These are phyloP conservation scores for Guadua angustifolia DNA, from an alignment of 176 grass and related monocot genomes.

Conservation along the genomic window DNA sequence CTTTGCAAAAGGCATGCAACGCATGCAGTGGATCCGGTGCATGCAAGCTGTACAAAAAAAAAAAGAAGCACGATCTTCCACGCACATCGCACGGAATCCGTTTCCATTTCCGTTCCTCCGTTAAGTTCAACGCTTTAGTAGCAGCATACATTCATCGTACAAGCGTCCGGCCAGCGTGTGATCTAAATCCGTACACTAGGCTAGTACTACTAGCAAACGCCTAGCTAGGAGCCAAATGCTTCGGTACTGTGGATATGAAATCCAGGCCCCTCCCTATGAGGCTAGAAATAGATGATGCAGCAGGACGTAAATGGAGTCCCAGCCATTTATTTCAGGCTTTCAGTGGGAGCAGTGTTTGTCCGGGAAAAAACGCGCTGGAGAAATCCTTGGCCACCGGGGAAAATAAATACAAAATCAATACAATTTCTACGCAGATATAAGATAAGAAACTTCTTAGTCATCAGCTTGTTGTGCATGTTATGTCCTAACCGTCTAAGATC, in stretches of 20 bases:
- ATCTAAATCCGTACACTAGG: neutral
- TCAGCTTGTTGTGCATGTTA: too few species aligned
- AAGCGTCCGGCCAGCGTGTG: neutral
- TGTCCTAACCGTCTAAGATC: too few species aligned
- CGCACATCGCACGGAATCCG: neutral
- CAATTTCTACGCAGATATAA: too few species aligned
- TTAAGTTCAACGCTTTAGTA: neutral
- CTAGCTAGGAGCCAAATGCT: neutral
- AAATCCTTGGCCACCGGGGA: too few species aligned
- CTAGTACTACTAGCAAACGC: neutral
- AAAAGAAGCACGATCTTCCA: slow-evolving; percentile 40
- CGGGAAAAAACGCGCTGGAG: too few species aligned
- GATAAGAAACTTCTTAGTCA: too few species aligned
- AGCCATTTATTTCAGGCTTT: neutral
- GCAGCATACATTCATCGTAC: neutral
- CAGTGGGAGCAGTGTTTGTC: too few species aligned
- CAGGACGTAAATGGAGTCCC: neutral
- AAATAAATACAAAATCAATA: too few species aligned
- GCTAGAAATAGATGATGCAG: neutral
- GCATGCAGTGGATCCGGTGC: slow-evolving; percentile 54
- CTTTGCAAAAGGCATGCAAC: slow-evolving; percentile 31
- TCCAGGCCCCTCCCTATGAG: slow-evolving; percentile 17
- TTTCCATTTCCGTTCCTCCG: neutral
- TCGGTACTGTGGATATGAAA: too few species aligned
- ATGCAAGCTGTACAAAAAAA: slow-evolving; percentile 47